Conservation (phyloP, 116 monocot species). For the Iris pallida region DNA sequence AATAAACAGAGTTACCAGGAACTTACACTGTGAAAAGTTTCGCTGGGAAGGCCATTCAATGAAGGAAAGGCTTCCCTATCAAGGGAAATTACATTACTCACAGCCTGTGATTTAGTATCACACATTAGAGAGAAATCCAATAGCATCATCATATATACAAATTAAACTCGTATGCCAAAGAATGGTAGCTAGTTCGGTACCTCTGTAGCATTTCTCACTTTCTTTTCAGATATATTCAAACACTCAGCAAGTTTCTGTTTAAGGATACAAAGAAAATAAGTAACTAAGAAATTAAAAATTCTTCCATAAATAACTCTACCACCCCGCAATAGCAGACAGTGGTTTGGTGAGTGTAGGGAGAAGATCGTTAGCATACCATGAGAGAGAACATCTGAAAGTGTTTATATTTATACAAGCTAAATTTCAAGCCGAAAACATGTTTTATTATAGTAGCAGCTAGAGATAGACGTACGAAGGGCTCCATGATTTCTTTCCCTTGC, state of each 20-base stretch:
- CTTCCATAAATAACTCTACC: no score
- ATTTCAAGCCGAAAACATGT: no score
- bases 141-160: constrained; percentile 2
- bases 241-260: constrained; percentile 76
- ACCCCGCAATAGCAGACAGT: no score
- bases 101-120: constrained; percentile 45
- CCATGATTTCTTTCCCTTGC: no score
- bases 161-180: background rate
- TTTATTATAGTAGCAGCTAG: no score
- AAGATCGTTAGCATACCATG: no score
- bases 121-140: background rate
- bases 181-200: constrained; percentile 32
- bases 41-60: constrained; percentile 70
- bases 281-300: background rate
- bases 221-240: constrained; percentile 79
- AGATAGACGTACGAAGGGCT: no score
- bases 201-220: constrained; percentile 91
- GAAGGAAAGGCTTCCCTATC: constrained; percentile 87
- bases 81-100: constrained; percentile 73
- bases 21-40: constrained; percentile 90
- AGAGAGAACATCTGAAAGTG: no score
- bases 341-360: no score
- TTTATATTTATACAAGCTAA: no score
- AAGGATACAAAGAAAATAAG: constrained; percentile 4
- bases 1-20: background rate